These are phyloP conservation scores for Penicillium antarcticum DNA, from an alignment of 495 filamentous ascomycete genomes.

Conservation along the genomic window DNA sequence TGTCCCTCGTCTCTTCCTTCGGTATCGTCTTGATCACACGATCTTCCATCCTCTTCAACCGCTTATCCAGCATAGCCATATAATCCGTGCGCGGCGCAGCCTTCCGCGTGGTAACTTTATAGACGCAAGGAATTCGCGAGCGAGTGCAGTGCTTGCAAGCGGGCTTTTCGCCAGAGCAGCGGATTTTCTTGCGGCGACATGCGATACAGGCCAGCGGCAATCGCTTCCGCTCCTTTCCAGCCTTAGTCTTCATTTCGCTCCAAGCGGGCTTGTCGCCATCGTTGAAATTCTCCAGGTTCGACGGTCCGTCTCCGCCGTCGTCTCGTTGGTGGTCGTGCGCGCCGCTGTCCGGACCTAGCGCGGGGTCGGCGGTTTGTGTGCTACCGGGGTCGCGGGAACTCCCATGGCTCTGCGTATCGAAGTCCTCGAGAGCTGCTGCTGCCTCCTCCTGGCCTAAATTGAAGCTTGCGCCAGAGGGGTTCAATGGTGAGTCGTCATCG, in stretches of 20 bases:
- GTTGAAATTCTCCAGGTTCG: constrained; percentile 51
- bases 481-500: constrained; percentile 38
- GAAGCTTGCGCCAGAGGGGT: constrained; percentile 26
- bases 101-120: constrained; percentile 94
- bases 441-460: constrained; percentile 30
- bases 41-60: constrained; percentile 93
- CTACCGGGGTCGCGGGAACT: constrained; percentile 43
- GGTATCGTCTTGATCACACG: constrained; percentile 95
- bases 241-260: constrained; percentile 97
- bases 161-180: constrained; percentile 96
- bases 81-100: constrained; percentile 96
- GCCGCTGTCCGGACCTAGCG: constrained; percentile 18
- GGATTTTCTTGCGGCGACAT: constrained; percentile 94
- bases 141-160: constrained; percentile 95
- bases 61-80: constrained; percentile 98
- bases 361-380: constrained; percentile 25
- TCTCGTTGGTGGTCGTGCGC: constrained; percentile 22
- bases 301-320: constrained; percentile 38
- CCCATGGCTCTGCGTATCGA: constrained; percentile 43
- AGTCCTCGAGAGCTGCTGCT: constrained; percentile 30
- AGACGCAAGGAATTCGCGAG: constrained; percentile 95
- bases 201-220: constrained; percentile 94
- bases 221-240: constrained; percentile 92
- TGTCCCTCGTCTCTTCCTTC: constrained; percentile 65
- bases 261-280: constrained; percentile 61